Percentiles rank a stretch among this genome's conserved stretches.
phyloP scores from a whole-genome alignment of 1,284 basidiomycete species.

The Xanthoconium separans region DNA sequence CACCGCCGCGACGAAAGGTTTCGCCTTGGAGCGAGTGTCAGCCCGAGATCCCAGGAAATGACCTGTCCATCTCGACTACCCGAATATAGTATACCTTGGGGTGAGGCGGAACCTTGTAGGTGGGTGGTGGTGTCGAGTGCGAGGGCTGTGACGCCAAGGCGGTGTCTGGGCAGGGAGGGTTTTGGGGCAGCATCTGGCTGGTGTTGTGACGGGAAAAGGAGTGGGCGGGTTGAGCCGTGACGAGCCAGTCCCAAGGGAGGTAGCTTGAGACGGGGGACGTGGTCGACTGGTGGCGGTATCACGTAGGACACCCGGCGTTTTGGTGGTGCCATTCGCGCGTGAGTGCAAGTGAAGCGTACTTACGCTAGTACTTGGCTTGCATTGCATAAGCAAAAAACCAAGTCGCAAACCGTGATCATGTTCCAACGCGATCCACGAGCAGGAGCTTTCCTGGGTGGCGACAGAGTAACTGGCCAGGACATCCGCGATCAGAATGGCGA shows the following conservation, averaged over 20 bases:
- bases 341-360: too few relatives aligned
- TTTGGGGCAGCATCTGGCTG: conserved; percentile 15
- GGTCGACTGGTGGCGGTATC: conserved; percentile 68
- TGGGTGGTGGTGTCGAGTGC: conserved; percentile 85
- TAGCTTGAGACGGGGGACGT: conserved; percentile 67
- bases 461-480: conserved; percentile 92
- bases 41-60: conserved; percentile 86
- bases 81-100: conserved; percentile 91
- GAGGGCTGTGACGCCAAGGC: conserved; percentile 83
- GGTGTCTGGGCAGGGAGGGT: conserved; percentile 69
- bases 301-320: conserved; percentile 80
- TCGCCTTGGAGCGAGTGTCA: conserved; percentile 54
- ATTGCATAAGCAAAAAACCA: conserved; percentile 32
- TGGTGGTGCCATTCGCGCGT: conserved; percentile 38
- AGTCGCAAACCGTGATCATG: conserved; percentile 45
- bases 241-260: conserved; percentile 62
- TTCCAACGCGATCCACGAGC: conserved; percentile 85
- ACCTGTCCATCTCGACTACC: conserved; percentile 92
- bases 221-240: conserved; percentile 64
- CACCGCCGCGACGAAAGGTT: conserved; percentile 27
- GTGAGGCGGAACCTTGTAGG: conserved; percentile 57
- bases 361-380: neutral
- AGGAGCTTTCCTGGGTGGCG: conserved; percentile 91
- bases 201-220: conserved; percentile 50
- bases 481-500: conserved; percentile 95